Evolutionary conservation across 2,329 filamentous ascomycete genomes (phyloP), one percentile per base, ranked within the genome.

Genomic region (Plenodomus lindquistii): DNA sequence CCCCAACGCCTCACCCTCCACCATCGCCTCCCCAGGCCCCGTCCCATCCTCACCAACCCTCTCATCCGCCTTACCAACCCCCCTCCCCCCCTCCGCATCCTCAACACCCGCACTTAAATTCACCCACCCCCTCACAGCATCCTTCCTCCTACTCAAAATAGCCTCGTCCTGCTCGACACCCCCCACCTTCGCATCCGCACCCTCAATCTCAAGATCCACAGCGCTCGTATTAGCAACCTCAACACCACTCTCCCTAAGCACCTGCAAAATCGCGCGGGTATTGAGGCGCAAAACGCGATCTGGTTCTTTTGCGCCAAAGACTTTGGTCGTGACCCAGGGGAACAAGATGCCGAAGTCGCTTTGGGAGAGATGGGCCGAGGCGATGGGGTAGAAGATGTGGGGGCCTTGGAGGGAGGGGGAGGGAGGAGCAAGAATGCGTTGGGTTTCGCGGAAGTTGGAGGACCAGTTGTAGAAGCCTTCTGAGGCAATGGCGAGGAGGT

Each of bases 291-390:
- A 73, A 84, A 96, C 66, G 86, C 91, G 41, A 75, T 97, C 65
- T 75, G 94, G 66, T 74, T 91, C 67, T 75, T 96, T 74, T 0
- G 77, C 77, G 46, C 80, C 79, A 46, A 79, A 76, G 10, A 79
- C 65, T 37, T 75, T 75, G 40, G 75, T 75, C 8, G 77, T 79
- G 1, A 80, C 57, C 80, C 85, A 88, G 0, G 89, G 89, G 65
- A 95, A 95, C 18, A 96, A 73, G 19, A 94, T 75, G 29, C 88
- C 91, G 60, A 94, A 95, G 65, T 96, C 91, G 17, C 85, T 88
- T 71, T 95, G 91, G 48, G 82, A 89, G 20, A 95, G 80, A 67
- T 96, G 91, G 0, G 90, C 89, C n/a, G 86, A 88, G 37, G 81
- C 77, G 13, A 79, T 69, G 2, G 89, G 85, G 68, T 89, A 93